Conservation (phyloP, 2,329 filamentous ascomycete genomes). For the Grosmannia serpens region DNA sequence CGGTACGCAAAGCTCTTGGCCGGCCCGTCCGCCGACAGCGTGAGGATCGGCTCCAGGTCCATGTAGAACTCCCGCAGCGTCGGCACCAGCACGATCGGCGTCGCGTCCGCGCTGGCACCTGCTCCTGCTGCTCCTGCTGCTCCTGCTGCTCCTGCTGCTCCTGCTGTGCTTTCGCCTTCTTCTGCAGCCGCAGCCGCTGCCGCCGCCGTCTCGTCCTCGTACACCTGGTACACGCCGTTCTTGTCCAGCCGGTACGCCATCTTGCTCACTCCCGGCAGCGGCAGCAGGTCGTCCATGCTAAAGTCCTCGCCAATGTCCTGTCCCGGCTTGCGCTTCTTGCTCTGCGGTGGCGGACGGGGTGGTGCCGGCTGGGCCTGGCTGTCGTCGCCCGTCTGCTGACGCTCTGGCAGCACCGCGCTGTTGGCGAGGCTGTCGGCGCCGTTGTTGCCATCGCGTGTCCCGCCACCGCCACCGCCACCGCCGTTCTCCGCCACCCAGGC, state of each 20-base stretch:
- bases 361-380: neutral
- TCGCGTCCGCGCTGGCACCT: conserved; percentile 32
- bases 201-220: conserved; percentile 51
- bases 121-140: conserved; percentile 10
- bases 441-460: conserved; percentile 22
- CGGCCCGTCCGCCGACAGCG: conserved; percentile 87
- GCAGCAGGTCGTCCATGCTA: conserved; percentile 63
- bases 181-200: neutral
- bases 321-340: conserved; percentile 62
- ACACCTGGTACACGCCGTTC: conserved; percentile 86
- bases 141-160: conserved; percentile 34
- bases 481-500: conserved; percentile 60
- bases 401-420: conserved; percentile 28
- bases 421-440: conserved; percentile 33
- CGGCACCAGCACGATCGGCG: conserved; percentile 72
- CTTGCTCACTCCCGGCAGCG: conserved; percentile 58
- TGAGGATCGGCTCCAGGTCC: conserved; percentile 76
- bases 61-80: conserved; percentile 93
- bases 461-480: conserved; percentile 9
- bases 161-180: neutral
- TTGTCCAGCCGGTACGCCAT: conserved; percentile 72
- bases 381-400: conserved; percentile 10
- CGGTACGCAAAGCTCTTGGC: conserved; percentile 96
- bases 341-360: conserved; percentile 13
- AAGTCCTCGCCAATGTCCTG: conserved; percentile 91